A percentile compares a stretch with the other conserved stretches of the same genome.
Evolutionary conservation across 2,329 filamentous ascomycete genomes (phyloP).

Genomic region (Dactylellina parvicollis): DNA sequence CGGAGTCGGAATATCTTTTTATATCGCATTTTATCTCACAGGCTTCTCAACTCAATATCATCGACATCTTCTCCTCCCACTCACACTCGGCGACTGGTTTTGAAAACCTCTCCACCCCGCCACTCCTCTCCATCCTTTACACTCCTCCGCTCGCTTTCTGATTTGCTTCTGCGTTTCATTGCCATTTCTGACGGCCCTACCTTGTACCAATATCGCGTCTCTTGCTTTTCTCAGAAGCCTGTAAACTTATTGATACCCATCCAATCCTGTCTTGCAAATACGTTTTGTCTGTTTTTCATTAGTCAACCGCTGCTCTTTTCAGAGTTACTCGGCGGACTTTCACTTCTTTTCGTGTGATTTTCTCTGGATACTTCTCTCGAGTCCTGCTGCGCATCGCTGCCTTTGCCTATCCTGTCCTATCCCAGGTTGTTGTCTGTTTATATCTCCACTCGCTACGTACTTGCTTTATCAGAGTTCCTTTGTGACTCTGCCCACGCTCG

Average conservation of each 20-base stretch:
- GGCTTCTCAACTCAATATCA: neutral
- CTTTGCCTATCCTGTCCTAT: conserved; percentile 3
- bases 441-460: conserved; percentile 30
- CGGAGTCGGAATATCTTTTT: conserved; percentile 28
- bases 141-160: neutral
- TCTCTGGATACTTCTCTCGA: neutral
- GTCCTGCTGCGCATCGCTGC: conserved; percentile 1
- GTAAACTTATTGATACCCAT: conserved; percentile 53
- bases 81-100: conserved; percentile 24
- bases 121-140: neutral
- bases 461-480: conserved; percentile 10
- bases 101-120: conserved; percentile 30
- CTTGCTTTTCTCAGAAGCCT: conserved; percentile 19
- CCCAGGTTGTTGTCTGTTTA: conserved; percentile 5
- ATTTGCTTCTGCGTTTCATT: neutral
- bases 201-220: conserved; percentile 43
- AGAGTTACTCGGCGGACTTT: conserved; percentile 1
- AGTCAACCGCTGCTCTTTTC: neutral
- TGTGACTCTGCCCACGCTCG: conserved; percentile 32
- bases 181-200: conserved; percentile 21
- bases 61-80: neutral
- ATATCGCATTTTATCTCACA: conserved; percentile 29
- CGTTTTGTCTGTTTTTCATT: neutral
- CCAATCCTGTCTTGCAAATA: conserved; percentile 1
- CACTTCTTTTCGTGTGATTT: conserved; percentile 13